phyloP scores from a whole-genome alignment of 768 basidiomycete genomes.

The Rossbeevera mucosa region DNA sequence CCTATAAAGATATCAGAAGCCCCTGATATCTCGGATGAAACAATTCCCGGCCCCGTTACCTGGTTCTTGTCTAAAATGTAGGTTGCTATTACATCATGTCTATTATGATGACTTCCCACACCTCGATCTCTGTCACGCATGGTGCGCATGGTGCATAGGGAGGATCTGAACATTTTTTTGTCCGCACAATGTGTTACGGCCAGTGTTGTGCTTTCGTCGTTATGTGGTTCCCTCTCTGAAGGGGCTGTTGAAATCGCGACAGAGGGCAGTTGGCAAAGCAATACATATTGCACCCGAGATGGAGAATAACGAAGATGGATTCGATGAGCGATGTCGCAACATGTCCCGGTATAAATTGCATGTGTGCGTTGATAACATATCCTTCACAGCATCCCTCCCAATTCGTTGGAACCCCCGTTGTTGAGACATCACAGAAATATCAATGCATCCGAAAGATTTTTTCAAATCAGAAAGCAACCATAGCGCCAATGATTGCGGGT shows the following conservation, averaged over 20 bases:
- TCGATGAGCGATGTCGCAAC: background rate
- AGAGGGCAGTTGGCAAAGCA: background rate
- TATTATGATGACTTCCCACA: background rate
- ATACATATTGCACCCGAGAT: conserved; percentile 3
- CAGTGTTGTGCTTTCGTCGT: background rate
- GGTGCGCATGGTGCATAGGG: background rate
- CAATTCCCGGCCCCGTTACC: background rate
- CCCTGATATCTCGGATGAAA: background rate
- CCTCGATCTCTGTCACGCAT: background rate
- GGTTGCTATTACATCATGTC: background rate
- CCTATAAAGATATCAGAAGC: background rate
- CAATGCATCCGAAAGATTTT: conserved; percentile 8
- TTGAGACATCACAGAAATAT: background rate
- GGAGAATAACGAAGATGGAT: background rate
- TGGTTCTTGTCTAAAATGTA: background rate
- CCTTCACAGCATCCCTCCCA: background rate
- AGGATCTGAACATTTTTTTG: background rate
- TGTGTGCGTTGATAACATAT: conserved; percentile 2
- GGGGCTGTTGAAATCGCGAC: background rate
- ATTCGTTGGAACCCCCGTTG: background rate
- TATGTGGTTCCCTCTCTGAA: background rate
- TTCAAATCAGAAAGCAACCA: background rate
- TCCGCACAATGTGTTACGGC: background rate
- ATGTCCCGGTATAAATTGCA: background rate
- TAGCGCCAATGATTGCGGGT: background rate